These are phyloP conservation scores for Ceratocystis variospora DNA, from an alignment of 2,329 filamentous ascomycete species.

Conservation along the genomic window DNA sequence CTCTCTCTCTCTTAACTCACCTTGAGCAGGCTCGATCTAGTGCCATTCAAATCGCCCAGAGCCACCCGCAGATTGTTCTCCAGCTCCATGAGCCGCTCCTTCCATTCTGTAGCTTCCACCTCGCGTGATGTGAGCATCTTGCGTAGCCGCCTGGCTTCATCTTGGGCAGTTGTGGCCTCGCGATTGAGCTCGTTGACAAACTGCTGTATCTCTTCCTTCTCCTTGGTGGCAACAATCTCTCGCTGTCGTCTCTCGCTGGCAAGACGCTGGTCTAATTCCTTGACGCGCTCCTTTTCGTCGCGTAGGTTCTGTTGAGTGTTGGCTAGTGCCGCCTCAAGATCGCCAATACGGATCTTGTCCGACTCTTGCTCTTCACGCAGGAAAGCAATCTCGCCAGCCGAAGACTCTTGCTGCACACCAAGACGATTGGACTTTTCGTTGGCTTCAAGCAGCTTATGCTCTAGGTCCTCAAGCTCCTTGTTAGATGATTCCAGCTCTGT, in stretches of 20 bases:
- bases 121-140: constrained; percentile 74
- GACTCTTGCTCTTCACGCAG: constrained; percentile 89
- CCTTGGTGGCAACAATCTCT: constrained; percentile 71
- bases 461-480: constrained; percentile 71
- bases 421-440: constrained; percentile 80
- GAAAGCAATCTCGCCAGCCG: constrained; percentile 87
- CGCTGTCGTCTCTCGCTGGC: constrained; percentile 70
- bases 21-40: constrained; percentile 70
- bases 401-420: constrained; percentile 81
- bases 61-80: constrained; percentile 79
- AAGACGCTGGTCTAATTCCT: constrained; percentile 61
- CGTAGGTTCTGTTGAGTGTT: constrained; percentile 65
- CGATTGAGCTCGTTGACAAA: constrained; percentile 84
- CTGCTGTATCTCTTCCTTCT: constrained; percentile 91
- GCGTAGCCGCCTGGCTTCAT: constrained; percentile 68
- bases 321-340: constrained; percentile 72
- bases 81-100: constrained; percentile 76
- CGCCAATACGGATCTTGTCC: constrained; percentile 95
- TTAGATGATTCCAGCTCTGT: constrained; percentile 72
- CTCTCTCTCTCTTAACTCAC: constrained; percentile 31
- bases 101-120: constrained; percentile 80
- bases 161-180: constrained; percentile 67
- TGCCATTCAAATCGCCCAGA: constrained; percentile 76
- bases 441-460: constrained; percentile 68
- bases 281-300: constrained; percentile 66